phyloP scores from a whole-genome alignment of 768 basidiomycete genomes.

The Suillus cothurnatus region DNA sequence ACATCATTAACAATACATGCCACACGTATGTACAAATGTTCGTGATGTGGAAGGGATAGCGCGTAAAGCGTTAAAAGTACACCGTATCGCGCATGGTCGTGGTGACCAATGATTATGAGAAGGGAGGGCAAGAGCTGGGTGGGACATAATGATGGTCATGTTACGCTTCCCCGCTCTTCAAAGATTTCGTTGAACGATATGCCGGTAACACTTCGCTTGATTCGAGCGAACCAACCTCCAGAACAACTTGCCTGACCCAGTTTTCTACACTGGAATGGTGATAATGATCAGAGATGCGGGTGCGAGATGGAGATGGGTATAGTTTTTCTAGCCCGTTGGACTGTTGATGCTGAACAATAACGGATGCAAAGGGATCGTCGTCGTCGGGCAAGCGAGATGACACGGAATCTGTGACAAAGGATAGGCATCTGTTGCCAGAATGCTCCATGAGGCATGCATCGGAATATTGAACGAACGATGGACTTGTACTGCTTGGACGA shows the following conservation, averaged over 20 bases:
- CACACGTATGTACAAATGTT: background rate
- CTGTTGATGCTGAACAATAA: background rate
- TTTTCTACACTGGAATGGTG: background rate
- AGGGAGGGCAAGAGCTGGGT: background rate
- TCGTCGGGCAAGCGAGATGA: background rate
- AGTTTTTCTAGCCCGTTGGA: background rate
- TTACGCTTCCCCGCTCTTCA: background rate
- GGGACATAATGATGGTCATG: background rate
- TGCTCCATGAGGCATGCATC: background rate
- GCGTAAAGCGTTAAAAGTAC: background rate
- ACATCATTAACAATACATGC: background rate
- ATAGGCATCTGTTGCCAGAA: background rate
- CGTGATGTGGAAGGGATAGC: background rate
- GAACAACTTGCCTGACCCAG: conserved; percentile 3
- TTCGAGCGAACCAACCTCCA: background rate
- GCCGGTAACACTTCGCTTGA: conserved; percentile 7
- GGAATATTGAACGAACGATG: background rate
- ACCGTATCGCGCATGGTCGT: background rate
- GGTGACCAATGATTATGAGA: background rate
- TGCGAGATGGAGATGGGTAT: background rate
- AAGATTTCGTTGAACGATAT: conserved; percentile 10
- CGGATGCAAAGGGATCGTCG: background rate
- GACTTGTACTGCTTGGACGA: background rate
- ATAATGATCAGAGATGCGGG: background rate
- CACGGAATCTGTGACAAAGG: background rate